Evolutionary conservation across 441 rosid species (phyloP).

Genomic region (Codiaeum variegatum): DNA sequence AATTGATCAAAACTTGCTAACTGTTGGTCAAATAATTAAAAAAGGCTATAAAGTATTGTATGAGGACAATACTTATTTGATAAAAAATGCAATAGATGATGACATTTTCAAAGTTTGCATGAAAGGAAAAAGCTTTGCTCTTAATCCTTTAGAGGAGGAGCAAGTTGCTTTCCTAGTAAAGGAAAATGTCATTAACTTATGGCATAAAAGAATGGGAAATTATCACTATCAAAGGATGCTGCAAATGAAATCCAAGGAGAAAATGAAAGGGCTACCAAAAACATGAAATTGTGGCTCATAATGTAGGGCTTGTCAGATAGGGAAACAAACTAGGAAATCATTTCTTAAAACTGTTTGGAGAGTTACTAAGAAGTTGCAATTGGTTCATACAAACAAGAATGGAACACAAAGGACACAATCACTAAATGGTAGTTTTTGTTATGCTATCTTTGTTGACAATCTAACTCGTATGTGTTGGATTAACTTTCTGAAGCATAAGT

Average conservation of each 20-base stretch:
- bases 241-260: too few relatives aligned
- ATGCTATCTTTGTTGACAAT: too few relatives aligned
- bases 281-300: neutral
- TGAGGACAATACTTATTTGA: neutral
- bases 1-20: constrained; percentile 13
- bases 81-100: too few relatives aligned
- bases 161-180: neutral
- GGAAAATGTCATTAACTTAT: neutral
- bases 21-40: neutral
- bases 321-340: neutral
- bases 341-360: neutral
- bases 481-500: too few relatives aligned
- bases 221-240: neutral
- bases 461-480: too few relatives aligned
- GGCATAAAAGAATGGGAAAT: constrained; percentile 1
- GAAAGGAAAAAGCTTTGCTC: neutral
- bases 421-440: too few relatives aligned
- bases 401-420: too few relatives aligned
- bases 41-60: neutral
- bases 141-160: constrained; percentile 2
- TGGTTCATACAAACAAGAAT: neutral
- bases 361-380: neutral
- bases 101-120: neutral
- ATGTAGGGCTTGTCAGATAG: neutral
- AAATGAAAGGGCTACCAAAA: neutral